Conservation (phyloP, 306 rosid species). For the Lotus japonicus region DNA sequence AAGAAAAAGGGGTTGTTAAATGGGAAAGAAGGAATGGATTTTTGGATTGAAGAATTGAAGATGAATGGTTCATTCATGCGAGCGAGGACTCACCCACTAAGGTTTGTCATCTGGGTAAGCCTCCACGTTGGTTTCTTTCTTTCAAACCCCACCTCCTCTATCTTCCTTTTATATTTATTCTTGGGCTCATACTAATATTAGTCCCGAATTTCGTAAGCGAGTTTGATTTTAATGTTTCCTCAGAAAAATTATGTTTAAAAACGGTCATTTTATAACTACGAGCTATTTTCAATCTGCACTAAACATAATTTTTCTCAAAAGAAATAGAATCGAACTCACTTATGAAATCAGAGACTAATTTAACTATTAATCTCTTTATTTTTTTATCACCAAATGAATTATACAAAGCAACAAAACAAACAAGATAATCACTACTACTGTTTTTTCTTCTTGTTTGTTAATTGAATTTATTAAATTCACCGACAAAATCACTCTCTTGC, state of each 20-base stretch:
- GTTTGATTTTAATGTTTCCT: too few relatives aligned
- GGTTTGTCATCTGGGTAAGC: constrained; percentile 50
- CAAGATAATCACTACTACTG: not conserved
- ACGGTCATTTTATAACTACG: too few relatives aligned
- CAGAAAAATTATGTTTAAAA: too few relatives aligned
- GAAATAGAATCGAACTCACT: too few relatives aligned
- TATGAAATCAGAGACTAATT: too few relatives aligned
- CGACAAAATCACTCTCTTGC: constrained; percentile 38
- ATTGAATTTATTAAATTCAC: constrained; percentile 34
- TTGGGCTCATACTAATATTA: too few relatives aligned
- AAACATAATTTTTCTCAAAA: too few relatives aligned
- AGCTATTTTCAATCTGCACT: too few relatives aligned
- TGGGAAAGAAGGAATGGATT: not conserved
- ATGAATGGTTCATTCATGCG: not conserved
- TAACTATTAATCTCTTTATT: too few relatives aligned
- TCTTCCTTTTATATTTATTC: not conserved
- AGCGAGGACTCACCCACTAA: constrained; percentile 43
- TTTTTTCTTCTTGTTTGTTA: not conserved
- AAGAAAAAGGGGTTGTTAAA: not conserved
- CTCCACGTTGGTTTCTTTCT: constrained; percentile 61
- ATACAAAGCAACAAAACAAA: not conserved
- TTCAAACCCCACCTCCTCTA: not conserved
- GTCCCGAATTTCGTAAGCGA: too few relatives aligned
- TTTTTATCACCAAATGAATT: not conserved
- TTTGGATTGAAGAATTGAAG: too few relatives aligned